phyloP scores from a whole-genome alignment of 2,329 filamentous ascomycete species.

The Colletotrichum gigasporum region DNA sequence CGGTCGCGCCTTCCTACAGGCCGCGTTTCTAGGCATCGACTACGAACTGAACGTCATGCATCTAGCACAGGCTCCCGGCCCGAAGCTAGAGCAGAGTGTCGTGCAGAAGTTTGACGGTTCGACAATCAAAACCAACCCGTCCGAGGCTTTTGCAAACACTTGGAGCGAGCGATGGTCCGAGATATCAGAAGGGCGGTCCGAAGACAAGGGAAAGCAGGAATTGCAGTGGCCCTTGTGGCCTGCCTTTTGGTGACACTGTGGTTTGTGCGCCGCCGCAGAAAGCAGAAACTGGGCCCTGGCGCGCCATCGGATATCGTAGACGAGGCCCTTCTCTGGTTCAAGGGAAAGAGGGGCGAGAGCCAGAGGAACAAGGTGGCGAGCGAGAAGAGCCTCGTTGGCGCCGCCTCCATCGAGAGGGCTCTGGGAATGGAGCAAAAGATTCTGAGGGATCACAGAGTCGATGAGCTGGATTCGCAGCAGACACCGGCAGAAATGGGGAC shows the following conservation, averaged over 20 bases:
- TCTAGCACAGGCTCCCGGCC: constrained; percentile 35
- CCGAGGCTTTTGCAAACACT: neutral
- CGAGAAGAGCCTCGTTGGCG: neutral
- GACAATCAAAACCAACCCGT: neutral
- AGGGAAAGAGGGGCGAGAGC: neutral
- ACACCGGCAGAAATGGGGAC: too few species aligned
- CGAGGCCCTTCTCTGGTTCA: neutral
- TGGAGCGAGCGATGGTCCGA: neutral
- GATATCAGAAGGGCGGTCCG: neutral
- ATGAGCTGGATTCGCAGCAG: neutral
- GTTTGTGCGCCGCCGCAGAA: neutral
- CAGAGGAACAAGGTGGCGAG: neutral
- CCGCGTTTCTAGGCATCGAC: constrained; percentile 32
- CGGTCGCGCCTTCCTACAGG: constrained; percentile 35
- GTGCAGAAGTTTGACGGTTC: constrained; percentile 3
- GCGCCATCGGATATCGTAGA: neutral
- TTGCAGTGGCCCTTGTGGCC: neutral
- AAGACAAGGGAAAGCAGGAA: neutral
- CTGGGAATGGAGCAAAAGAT: neutral
- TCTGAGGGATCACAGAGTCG: neutral
- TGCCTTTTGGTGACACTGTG: neutral
- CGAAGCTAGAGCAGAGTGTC: constrained; percentile 24
- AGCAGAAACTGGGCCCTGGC: neutral
- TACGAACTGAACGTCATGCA: constrained; percentile 30
- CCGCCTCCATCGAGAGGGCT: too few species aligned